Evolutionary conservation across 352 stramenopile genomes (phyloP).

Genomic region (Thalassiosira mediterranea): DNA sequence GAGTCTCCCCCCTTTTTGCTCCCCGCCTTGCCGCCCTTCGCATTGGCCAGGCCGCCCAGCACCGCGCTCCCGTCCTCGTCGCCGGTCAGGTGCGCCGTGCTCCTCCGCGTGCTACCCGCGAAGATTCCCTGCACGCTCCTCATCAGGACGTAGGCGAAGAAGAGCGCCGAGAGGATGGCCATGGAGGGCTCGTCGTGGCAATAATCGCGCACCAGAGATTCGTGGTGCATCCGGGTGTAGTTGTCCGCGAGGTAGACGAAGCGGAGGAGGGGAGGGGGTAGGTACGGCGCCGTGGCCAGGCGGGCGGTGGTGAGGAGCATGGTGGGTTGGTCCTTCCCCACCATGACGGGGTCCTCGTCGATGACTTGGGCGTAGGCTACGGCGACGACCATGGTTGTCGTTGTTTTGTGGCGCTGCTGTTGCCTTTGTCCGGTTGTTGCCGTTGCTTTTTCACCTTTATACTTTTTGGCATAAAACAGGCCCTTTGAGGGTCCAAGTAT

Average conservation of each 20-base stretch:
- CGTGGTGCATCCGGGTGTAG: conserved; percentile 28
- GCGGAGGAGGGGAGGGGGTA: conserved; percentile 58
- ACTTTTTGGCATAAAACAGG: no score
- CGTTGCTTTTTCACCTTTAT: no score
- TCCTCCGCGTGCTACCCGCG: conserved; percentile 48
- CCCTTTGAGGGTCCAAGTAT: no score
- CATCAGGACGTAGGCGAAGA: conserved; percentile 44
- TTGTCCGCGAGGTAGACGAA: conserved; percentile 31
- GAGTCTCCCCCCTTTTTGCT: neutral
- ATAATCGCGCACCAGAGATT: conserved; percentile 16
- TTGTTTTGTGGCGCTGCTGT: neutral
- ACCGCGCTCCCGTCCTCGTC: conserved; percentile 21
- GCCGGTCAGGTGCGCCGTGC: conserved; percentile 35
- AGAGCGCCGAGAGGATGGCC: conserved; percentile 43
- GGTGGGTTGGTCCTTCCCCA: conserved; percentile 6
- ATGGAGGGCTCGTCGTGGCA: conserved; percentile 53
- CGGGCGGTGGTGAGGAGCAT: conserved; percentile 41
- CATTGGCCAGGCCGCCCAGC: conserved; percentile 27
- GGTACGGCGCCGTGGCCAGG: conserved; percentile 56
- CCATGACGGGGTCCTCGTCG: neutral
- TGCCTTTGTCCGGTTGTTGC: neutral
- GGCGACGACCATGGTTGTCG: no score
- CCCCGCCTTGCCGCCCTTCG: conserved; percentile 3
- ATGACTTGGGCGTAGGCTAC: no score
- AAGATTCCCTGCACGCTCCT: conserved; percentile 10